phyloP scores from a whole-genome alignment of 257 asterid genomes.

The Misopates orontium region DNA sequence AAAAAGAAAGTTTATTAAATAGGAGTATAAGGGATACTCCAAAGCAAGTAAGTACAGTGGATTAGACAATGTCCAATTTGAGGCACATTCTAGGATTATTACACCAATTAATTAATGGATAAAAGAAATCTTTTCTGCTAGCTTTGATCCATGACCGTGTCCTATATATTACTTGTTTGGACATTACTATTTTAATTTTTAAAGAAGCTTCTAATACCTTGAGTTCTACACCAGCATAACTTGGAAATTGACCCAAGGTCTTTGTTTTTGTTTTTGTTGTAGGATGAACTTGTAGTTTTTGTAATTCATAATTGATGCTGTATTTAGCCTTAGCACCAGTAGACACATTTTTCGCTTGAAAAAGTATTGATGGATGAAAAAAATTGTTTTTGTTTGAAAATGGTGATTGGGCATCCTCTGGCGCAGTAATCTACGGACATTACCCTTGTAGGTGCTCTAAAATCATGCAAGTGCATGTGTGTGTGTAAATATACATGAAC shows the following conservation, averaged over 20 bases:
- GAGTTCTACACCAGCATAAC: neutral
- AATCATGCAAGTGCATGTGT: too few species aligned
- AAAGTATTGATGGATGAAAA: neutral
- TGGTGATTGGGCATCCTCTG: neutral
- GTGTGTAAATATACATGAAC: too few species aligned
- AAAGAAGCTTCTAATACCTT: neutral
- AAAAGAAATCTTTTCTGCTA: too few species aligned
- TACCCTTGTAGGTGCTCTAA: neutral
- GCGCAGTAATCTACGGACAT: neutral
- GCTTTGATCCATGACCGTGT: too few species aligned
- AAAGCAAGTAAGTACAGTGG: too few species aligned
- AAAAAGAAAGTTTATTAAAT: too few species aligned
- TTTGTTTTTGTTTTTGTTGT: neutral
- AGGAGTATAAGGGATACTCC: too few species aligned
- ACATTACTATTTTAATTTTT: neutral
- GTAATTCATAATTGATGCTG: neutral
- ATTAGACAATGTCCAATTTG: too few species aligned
- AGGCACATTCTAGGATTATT: too few species aligned
- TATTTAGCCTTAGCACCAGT: conserved; percentile 1
- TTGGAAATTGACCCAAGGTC: neutral
- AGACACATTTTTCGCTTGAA: neutral
- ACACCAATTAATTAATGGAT: too few species aligned
- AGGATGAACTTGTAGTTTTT: neutral
- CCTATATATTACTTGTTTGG: neutral
- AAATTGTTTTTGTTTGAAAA: neutral